Evolutionary conservation across 202 grass and related monocot genomes (phyloP), one percentile per base, ranked within the genome.

Genomic region (Panicum virgatum): DNA sequence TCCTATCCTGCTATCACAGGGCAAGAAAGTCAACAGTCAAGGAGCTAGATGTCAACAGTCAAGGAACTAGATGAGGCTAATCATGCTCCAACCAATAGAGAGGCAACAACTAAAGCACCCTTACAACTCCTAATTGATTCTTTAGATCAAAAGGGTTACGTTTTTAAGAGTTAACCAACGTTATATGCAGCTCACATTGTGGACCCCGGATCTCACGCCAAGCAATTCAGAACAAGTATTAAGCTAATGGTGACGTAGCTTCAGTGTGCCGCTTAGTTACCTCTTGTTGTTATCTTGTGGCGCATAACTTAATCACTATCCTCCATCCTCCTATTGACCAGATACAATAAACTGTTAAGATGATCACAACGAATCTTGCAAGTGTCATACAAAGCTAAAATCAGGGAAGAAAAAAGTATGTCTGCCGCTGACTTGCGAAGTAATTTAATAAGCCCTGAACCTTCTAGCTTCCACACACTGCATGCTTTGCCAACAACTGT

Each of bases 21-120:
- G 39, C 38, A 66, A 20, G 38, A 65, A 80, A 80, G 76, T 80
- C 53, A 57, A 25, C 76, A 66, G 30, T 5, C 25, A 50, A 50
- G 29, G 26, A 46, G 48, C 29, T 47, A 77, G 38, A 76, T 45
- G 76, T 80, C 52, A 56, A 23, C 83, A 66, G 30, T 5, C 25
- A 50, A 50, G 29, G 25, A 45, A 69, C 56, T n/a, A n/a, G n/a
- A n/a, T n/a, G n/a, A 45, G 34, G 67, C 25, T 47, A 43, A 63
- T 27, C 27, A 66, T 66, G 59, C 47, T 23, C 37, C 60, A 46
- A 39, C 69, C 10, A 63, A 79, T 36, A 65, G 25, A 54, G 40
- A 36, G 6, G 57, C 56, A 30, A 65, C 37, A 80, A 0, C 57
- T 73, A 66, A 9, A 42, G 12, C 44, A 79, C 30, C 53, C 46